These are phyloP conservation scores for Dryas integrifolia DNA, from an alignment of 331 rosid genomes.

Conservation along the genomic window DNA sequence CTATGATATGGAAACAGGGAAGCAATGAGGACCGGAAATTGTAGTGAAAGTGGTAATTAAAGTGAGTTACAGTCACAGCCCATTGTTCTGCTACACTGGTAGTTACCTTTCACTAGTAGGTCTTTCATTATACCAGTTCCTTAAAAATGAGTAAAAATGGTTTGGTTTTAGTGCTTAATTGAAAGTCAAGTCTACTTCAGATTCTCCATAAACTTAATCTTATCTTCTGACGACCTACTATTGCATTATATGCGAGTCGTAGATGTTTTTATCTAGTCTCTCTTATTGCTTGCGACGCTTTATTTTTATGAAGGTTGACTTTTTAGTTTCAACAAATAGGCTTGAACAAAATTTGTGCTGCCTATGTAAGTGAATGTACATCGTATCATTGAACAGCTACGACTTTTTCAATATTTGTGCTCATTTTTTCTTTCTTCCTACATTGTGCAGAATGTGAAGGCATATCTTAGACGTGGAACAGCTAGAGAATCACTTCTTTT, in stretches of 20 bases:
- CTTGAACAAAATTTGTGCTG: not conserved
- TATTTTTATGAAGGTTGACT: not conserved
- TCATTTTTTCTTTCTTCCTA: constrained; percentile 5
- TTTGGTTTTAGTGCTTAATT: too few species aligned
- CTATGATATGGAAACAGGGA: not conserved
- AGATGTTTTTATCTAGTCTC: not conserved
- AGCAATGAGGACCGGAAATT: not conserved
- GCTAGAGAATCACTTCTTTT: constrained; percentile 62
- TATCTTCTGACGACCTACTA: not conserved
- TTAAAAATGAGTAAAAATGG: too few species aligned
- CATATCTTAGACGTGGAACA: constrained; percentile 79
- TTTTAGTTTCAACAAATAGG: not conserved
- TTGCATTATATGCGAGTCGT: not conserved
- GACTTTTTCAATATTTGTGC: not conserved
- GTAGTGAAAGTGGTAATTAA: not conserved
- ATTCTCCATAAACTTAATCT: too few species aligned
- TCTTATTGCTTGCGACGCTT: not conserved
- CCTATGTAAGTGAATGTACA: not conserved
- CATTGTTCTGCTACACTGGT: too few species aligned
- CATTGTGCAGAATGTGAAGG: constrained; percentile 66
- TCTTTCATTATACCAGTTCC: too few species aligned
- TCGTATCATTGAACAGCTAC: not conserved
- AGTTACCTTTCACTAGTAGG: too few species aligned
- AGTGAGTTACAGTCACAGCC: not conserved
- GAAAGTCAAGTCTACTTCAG: too few species aligned